These are phyloP conservation scores for Hanseniaspora uvarum DNA, from an alignment of 1,139 yeast species.

Conservation along the genomic window DNA sequence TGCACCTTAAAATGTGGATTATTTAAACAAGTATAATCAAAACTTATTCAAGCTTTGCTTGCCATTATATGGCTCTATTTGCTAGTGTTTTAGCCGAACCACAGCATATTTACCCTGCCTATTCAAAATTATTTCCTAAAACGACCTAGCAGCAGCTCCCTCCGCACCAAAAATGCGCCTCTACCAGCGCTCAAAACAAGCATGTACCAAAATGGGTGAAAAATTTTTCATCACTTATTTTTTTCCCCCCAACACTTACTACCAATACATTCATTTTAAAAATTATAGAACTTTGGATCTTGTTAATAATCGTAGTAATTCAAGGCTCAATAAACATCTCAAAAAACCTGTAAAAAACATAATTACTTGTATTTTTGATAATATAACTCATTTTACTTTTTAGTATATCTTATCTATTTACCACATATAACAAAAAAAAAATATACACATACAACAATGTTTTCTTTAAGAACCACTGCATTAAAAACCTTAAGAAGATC, in stretches of 20 bases:
- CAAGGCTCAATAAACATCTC: neutral
- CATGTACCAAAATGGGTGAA: neutral
- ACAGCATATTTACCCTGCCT: neutral
- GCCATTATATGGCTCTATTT: neutral
- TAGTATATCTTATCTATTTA: neutral
- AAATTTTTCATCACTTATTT: neutral
- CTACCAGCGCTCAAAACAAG: too few relatives aligned
- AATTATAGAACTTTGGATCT: neutral
- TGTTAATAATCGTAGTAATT: neutral
- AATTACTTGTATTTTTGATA: neutral
- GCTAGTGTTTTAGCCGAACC: neutral
- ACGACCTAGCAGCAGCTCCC: too few relatives aligned
- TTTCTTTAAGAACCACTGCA: constrained; percentile 36
- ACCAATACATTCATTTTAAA: too few relatives aligned
- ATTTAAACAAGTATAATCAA: too few relatives aligned
- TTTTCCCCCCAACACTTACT: neutral
- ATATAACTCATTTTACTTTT: neutral
- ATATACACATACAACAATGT: constrained; percentile 36
- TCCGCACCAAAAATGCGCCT: too few relatives aligned
- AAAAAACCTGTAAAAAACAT: neutral
- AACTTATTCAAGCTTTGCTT: too few relatives aligned
- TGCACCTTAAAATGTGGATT: too few relatives aligned
- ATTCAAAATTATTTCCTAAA: neutral
- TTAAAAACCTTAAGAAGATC: constrained; percentile 56
- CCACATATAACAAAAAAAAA: neutral